Base-by-base conservation (phyloP, 345 rosid genomes). In the Bruguiera parviflora region DNA sequence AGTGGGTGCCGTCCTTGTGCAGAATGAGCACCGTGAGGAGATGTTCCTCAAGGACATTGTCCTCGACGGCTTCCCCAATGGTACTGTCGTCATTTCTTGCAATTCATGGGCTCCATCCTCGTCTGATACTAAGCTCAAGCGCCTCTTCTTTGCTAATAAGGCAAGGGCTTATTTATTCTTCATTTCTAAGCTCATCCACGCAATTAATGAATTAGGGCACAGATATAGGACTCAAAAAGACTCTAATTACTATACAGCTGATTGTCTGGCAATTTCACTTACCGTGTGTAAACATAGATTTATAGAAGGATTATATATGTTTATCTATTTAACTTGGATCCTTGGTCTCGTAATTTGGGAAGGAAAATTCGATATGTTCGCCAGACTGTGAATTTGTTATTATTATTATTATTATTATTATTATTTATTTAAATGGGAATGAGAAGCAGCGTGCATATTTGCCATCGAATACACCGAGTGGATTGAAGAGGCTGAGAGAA, bases 391-490 rank as follows among this genome's bases (percentile, higher is more conserved):
- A 32, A 32, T 32, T 6, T 32, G 4, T 4, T 4, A 8, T 5
- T 5, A 7, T 6, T 7, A 6, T 33, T 33, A 5, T 33, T 33
- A 33, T 25, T 25, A 25, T 25, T 25, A 25, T 25, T n/a, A n/a
- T 25, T 27, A 27, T 27, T 27, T 27, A 27, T 27, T 27, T 27
- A 27, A 27, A 27, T 27, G 24, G 10, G 37, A 18, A 13, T 29
- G 39, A 20, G 28, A 18, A 33, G 66, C 56, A 58, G 49, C 70
- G 87, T 87, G 83, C 86, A 33, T 86, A 81, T 72, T 71, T 89
- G 76, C 97, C 94, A n/a, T 70, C 79, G 0, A 18, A 81, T 35
- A 94, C 98, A 3, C 98, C 98, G 2, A 62, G 71, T 3, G 94
- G 92, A 56, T 73, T 94, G 67, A 75, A 53, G 72, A 76, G 77